These are phyloP conservation scores for Ehretia macrophylla DNA, from an alignment of 257 asterid genomes.

Conservation along the genomic window DNA sequence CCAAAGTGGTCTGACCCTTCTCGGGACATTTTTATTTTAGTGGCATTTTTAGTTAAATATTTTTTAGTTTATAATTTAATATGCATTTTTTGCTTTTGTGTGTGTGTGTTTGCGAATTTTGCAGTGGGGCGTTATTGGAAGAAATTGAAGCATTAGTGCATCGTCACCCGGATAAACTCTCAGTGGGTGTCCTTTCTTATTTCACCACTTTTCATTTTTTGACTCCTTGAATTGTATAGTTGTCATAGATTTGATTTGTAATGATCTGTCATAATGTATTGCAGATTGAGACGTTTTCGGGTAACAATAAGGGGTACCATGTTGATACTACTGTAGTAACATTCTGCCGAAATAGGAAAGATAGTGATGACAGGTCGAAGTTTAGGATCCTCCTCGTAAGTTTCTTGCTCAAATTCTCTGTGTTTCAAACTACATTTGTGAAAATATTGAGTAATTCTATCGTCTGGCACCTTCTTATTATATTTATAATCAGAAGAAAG, in stretches of 20 bases:
- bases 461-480: background rate
- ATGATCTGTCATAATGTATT: constrained; percentile 1
- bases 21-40: too few relatives aligned
- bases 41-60: too few relatives aligned
- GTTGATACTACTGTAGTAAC: constrained; percentile 74
- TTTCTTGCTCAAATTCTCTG: constrained; percentile 8
- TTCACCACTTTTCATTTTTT: background rate
- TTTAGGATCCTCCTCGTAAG: constrained; percentile 89
- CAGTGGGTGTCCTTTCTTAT: constrained; percentile 42
- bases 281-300: constrained; percentile 66
- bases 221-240: too few relatives aligned
- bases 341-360: constrained; percentile 58
- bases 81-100: background rate
- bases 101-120: constrained; percentile 2
- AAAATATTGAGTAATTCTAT: background rate
- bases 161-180: constrained; percentile 87
- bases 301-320: constrained; percentile 74
- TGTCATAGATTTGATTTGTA: background rate
- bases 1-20: too few relatives aligned
- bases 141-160: constrained; percentile 86
- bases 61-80: background rate
- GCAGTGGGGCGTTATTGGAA: constrained; percentile 77
- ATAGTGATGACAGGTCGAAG: constrained; percentile 63
- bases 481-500: background rate
- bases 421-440: background rate